phyloP scores from a whole-genome alignment of 2,329 filamentous ascomycete genomes.

The Beauveria varroae region DNA sequence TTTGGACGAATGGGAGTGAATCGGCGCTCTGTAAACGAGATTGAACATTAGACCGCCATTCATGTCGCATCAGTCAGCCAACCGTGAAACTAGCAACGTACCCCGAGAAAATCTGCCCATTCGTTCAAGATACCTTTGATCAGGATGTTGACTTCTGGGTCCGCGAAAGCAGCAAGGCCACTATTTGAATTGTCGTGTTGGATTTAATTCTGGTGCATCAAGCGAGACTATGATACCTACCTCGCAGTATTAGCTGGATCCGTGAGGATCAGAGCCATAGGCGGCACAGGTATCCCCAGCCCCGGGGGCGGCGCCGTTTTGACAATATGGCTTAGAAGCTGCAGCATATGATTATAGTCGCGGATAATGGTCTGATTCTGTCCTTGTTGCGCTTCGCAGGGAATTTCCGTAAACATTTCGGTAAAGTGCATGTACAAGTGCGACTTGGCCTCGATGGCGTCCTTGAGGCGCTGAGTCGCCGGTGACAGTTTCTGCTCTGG shows the following conservation, averaged over 20 bases:
- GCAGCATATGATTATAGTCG: conserved; percentile 3
- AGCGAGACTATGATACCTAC: conserved; percentile 17
- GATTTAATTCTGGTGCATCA: too few relatives aligned
- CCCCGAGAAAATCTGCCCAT: conserved; percentile 1
- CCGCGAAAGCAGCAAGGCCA: neutral
- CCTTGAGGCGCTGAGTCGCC: neutral
- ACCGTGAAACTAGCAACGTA: neutral
- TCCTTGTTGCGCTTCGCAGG: neutral
- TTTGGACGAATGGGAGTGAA: conserved; percentile 42
- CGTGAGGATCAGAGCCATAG: conserved; percentile 17
- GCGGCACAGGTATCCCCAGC: neutral
- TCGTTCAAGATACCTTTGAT: conserved; percentile 7
- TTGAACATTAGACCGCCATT: neutral
- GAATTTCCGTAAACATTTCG: conserved; percentile 5
- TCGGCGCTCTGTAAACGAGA: conserved; percentile 32
- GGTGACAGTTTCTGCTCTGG: neutral
- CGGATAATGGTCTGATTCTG: neutral
- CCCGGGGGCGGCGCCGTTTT: conserved; percentile 27
- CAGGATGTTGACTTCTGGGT: neutral
- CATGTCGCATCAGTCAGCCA: too few relatives aligned
- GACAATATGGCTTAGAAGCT: conserved; percentile 2
- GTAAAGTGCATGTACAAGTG: conserved; percentile 10
- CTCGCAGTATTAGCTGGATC: conserved; percentile 48
- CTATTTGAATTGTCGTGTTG: neutral
- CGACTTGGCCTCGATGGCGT: conserved; percentile 3